These are phyloP conservation scores for Capillidium rhysosporum DNA, from an alignment of 371 early-diverging fungal genomes.

Conservation along the genomic window DNA sequence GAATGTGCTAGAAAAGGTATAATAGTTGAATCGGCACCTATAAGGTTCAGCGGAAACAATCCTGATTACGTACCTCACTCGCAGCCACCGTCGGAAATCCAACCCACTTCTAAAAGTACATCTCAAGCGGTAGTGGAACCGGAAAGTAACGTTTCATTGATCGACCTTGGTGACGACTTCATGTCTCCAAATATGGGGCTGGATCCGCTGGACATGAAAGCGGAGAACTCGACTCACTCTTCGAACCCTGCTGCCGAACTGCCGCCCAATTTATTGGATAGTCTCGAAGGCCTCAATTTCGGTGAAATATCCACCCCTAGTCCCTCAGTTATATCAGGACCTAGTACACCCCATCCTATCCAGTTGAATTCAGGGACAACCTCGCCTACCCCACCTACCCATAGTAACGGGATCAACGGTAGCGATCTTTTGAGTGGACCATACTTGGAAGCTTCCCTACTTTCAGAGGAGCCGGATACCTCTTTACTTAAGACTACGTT, in stretches of 20 bases:
- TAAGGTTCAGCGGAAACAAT: too few relatives aligned
- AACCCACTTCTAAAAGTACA: background rate
- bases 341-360: background rate
- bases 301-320: background rate
- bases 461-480: background rate
- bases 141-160: background rate
- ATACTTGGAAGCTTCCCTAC: background rate
- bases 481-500: background rate
- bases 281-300: background rate
- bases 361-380: background rate
- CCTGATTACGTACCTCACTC: too few relatives aligned
- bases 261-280: background rate
- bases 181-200: background rate
- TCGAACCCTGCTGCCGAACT: background rate
- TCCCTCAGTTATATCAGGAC: background rate
- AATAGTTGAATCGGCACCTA: background rate
- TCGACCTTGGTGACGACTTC: conserved; percentile 2
- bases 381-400: background rate
- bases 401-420: background rate
- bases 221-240: background rate
- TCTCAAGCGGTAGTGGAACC: background rate
- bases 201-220: background rate
- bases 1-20: conserved; percentile 2
- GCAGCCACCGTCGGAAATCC: too few relatives aligned
- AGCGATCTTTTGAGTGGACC: background rate